Percentiles rank a stretch among this genome's conserved stretches.
Conservation (phyloP, 2,329 filamentous ascomycete species). For the Monilinia polystroma region DNA sequence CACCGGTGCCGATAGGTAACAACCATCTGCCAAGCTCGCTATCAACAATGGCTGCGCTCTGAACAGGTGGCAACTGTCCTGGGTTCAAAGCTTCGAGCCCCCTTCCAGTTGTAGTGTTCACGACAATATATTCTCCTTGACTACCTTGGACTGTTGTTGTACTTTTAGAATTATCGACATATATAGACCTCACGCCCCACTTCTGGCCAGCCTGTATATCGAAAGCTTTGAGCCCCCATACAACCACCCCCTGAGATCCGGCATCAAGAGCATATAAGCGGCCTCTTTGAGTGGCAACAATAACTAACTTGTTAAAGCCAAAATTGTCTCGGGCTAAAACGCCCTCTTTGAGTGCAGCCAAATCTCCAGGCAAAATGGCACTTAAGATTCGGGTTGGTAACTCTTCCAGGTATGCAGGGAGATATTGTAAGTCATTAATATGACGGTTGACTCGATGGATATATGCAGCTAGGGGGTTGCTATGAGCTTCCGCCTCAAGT, state of each 20-base stretch:
- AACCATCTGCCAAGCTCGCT: slow-evolving; percentile 54
- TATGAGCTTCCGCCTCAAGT: slow-evolving; percentile 81
- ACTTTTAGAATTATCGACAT: slow-evolving; percentile 57
- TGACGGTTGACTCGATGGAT: slow-evolving; percentile 84
- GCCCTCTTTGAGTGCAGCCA: slow-evolving; percentile 46
- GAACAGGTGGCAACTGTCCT: slow-evolving; percentile 44
- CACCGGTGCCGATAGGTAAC: slow-evolving; percentile 52
- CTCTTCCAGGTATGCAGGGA: slow-evolving; percentile 70
- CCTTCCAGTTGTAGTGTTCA: slow-evolving; percentile 53
- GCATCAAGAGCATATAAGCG: slow-evolving; percentile 78
- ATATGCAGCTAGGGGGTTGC: slow-evolving; percentile 78
- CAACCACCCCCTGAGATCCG: slow-evolving; percentile 67
- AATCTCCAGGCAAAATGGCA: slow-evolving; percentile 55
- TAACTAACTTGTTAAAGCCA: slow-evolving; percentile 81
- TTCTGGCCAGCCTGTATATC: slow-evolving; percentile 54
- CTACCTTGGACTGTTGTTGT: slow-evolving; percentile 40
- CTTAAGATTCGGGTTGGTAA: slow-evolving; percentile 68
- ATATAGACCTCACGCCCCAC: slow-evolving; percentile 68
- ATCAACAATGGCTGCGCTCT: slow-evolving; percentile 53
- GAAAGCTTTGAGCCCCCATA: slow-evolving; percentile 71
- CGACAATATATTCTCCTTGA: slow-evolving; percentile 60
- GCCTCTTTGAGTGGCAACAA: slow-evolving; percentile 77
- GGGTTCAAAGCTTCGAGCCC: slow-evolving; percentile 47
- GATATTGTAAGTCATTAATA: slow-evolving; percentile 69
- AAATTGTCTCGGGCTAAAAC: slow-evolving; percentile 70